Base-by-base conservation (phyloP, 2,329 filamentous ascomycete species). In the Hymenoscyphus fraxineus region DNA sequence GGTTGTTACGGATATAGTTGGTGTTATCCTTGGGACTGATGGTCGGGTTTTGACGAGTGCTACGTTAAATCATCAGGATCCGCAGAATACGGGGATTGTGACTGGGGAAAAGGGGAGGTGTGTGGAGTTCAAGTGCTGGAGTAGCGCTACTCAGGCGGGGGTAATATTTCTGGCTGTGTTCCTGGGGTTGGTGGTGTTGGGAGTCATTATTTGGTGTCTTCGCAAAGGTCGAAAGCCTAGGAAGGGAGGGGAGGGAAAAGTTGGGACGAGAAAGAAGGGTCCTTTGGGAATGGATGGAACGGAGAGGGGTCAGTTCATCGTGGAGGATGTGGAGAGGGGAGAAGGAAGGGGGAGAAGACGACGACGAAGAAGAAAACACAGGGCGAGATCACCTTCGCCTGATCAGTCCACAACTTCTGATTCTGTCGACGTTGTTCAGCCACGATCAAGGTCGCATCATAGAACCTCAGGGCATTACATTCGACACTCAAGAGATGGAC, bases 1-100 rank as follows among this genome's bases (percentile, higher is more conserved):
- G 15, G 65, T 69, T 1, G 40, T 71, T 5, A 71, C 69, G 32
- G 54, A 69, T 15, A 61, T 68, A 1, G 61, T 66, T 5, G 69
- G 59, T 1, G 55, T 68, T 3, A 51, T 51, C 1, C 3, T 51
- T 1, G 44, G 19, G 6, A n/a, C 4, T 51, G 44, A 51, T 51
- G 44, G 44, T 12, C 9, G 2, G 19, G 19, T 27, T 22, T 22
- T 69, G 4, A 51, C 27, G 2, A 69, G 67, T 2, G 56, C 27
- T 38, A 71, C 68, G 7, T 41, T 67, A 5, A 47, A 31, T 2
- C 66, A 69, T 55, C 44, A 22, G 31, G 58, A 47, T 2, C 64
- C 61, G 4, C 31, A 57, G n/a, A 38, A 12, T 57, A 47, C 16
- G 2, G 54, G 41, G 58, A 9, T 10, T 13, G 15, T 47, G 13